Conservation (phyloP, 768 basidiomycete species). For the Phylloporus sp. region DNA sequence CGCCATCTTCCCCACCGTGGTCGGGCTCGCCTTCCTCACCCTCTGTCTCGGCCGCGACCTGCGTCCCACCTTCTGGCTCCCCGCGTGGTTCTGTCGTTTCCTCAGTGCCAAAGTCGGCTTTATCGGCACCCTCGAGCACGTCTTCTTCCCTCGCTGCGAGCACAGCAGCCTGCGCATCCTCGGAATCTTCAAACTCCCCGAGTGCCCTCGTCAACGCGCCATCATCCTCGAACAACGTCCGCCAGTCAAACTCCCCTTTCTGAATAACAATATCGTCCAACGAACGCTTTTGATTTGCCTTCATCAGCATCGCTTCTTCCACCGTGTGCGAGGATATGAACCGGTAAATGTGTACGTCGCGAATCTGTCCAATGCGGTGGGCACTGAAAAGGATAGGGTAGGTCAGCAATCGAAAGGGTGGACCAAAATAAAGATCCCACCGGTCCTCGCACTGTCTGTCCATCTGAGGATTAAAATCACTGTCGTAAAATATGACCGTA, state of each 20-base stretch:
- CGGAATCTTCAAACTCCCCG: slow-evolving; percentile 82
- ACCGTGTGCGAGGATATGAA: slow-evolving; percentile 88
- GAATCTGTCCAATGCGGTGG: slow-evolving; percentile 97
- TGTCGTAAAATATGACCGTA: slow-evolving; percentile 96
- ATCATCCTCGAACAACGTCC: slow-evolving; percentile 66
- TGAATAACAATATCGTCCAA: slow-evolving; percentile 90
- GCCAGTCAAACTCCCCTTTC: slow-evolving; percentile 93
- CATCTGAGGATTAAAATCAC: slow-evolving; percentile 97
- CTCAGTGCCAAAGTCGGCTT: slow-evolving; percentile 70
- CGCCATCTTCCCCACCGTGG: slow-evolving; percentile 38
- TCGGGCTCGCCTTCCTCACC: slow-evolving; percentile 34
- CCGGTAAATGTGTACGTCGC: slow-evolving; percentile 94
- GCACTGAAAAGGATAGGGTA: slow-evolving; percentile 46
- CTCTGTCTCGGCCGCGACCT: slow-evolving; percentile 34
- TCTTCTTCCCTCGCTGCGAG: slow-evolving; percentile 72
- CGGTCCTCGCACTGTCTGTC: slow-evolving; percentile 95
- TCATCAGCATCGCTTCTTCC: slow-evolving; percentile 93
- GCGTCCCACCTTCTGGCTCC: slow-evolving; percentile 25
- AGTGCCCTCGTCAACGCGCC: slow-evolving; percentile 65
- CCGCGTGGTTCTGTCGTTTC: slow-evolving; percentile 24
- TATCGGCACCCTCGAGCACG: slow-evolving; percentile 70
- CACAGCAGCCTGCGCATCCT: slow-evolving; percentile 78
- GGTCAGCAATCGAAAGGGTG: background rate
- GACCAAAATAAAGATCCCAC: slow-evolving; percentile 33
- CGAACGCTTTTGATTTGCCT: slow-evolving; percentile 96